Evolutionary conservation across 2,329 filamentous ascomycete genomes (phyloP), one percentile per base, ranked within the genome.

Genomic region (Colletotrichum lini): DNA sequence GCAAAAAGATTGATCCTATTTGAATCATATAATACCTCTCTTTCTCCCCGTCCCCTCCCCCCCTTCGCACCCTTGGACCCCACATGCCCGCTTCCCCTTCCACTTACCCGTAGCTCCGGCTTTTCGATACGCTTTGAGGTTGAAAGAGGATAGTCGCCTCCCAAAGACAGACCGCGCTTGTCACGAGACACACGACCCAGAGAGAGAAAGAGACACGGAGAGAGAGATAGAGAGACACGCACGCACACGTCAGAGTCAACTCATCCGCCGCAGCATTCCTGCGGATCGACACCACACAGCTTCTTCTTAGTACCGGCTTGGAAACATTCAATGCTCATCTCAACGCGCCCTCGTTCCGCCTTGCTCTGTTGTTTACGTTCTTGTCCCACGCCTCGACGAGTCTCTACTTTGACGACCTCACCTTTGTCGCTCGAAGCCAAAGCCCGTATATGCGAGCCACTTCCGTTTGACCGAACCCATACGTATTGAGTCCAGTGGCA

Each of bases 251-350:
- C 42, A 68, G n/a, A 45, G 64, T 45, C 44, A 21, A 63, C 65
- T 50, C 56, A 60, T 60, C 64, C 68, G 58, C 62, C 30, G 16
- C 53, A 56, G n/a, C 68, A 68, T 68, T 70, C 63, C 38, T 30
- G 56, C 49, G 63, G 63, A 50, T 57, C 38, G 21, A 53, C 35
- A 70, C 40, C 44, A 44, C 50, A 45, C 53, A 59, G 26, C 54
- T 61, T 44, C 30, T 21, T 54, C 35, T 23, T 63, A 58, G 52
- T 59, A 23, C 47, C 56, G 30, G 21, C 53, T 68, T 56, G 70
- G 56, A 72, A 72, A 70, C 70, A 70, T 72, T 65, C 70, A 65
- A 72, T 72, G 70, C 70, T 70, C 70, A 70, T 70, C 70, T 65
- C 67, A 72, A 69, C 65, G 70, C 68, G 53, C 26, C 65, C 52